Percentiles rank a stretch among this genome's conserved stretches.
Conservation (phyloP, 345 rosid species). For the Aquilaria malaccensis region DNA sequence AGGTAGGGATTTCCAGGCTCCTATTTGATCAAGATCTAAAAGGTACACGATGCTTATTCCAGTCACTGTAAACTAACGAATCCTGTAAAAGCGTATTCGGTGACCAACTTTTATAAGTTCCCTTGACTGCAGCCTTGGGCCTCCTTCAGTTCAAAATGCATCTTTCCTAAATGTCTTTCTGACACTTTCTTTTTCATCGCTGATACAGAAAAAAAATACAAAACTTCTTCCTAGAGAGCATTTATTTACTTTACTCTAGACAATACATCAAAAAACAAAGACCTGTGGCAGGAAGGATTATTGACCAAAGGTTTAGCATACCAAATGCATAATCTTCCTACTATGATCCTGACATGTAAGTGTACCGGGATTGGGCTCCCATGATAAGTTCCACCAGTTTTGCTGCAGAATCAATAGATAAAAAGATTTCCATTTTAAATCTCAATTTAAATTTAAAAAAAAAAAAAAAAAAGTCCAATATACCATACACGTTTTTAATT, state of each 20-base stretch:
- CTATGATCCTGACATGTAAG: slow-evolving; percentile 92
- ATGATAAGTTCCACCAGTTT: slow-evolving; percentile 77
- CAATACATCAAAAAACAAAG: not conserved
- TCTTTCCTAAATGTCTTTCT: too few relatives aligned
- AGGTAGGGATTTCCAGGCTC: too few relatives aligned
- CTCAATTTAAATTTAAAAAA: not conserved
- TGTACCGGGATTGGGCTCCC: slow-evolving; percentile 91
- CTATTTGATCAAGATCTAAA: too few relatives aligned
- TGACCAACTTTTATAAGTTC: too few relatives aligned
- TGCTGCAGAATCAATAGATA: slow-evolving; percentile 29
- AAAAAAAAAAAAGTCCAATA: not conserved
- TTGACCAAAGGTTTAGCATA: not conserved
- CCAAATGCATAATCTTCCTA: not conserved
- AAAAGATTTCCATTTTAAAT: slow-evolving; percentile 4
- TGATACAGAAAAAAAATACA: slow-evolving; percentile 3
- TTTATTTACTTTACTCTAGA: too few relatives aligned
- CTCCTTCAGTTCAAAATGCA: too few relatives aligned
- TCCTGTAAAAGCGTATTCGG: too few relatives aligned
- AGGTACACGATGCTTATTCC: too few relatives aligned
- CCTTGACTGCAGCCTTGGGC: too few relatives aligned
- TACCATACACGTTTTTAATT: not conserved
- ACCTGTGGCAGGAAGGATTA: not conserved
- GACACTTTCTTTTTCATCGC: not conserved
- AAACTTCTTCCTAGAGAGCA: too few relatives aligned
- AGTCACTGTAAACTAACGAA: too few relatives aligned